These are phyloP conservation scores for Cryptococcus amylolentus DNA, from an alignment of 1,284 basidiomycete genomes.

Conservation along the genomic window DNA sequence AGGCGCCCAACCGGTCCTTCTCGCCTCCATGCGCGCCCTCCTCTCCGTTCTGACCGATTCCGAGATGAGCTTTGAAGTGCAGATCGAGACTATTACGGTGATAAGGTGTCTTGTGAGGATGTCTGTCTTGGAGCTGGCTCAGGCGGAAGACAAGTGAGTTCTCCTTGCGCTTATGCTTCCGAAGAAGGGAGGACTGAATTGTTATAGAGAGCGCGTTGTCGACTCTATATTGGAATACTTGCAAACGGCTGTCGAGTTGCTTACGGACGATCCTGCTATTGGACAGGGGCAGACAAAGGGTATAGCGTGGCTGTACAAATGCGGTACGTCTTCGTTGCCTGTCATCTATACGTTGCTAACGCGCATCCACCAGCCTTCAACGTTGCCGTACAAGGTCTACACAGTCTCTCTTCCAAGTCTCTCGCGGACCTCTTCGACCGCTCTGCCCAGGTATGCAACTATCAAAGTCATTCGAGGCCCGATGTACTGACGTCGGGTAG, in stretches of 20 bases:
- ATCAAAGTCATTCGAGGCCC: background rate
- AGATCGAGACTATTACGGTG: conserved; percentile 2
- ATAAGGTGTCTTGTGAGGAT: background rate
- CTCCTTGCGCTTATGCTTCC: background rate
- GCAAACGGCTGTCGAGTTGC: background rate
- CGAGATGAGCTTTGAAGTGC: background rate
- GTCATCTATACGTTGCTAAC: background rate
- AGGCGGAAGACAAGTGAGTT: conserved; percentile 1
- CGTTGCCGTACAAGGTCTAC: background rate
- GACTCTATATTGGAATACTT: background rate
- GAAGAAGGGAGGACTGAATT: background rate
- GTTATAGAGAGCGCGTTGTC: background rate
- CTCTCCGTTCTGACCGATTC: background rate
- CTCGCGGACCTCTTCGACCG: background rate
- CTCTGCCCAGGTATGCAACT: background rate
- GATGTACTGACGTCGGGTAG: background rate
- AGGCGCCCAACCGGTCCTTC: background rate
- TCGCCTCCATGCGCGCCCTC: background rate
- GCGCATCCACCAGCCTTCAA: background rate
- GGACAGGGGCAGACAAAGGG: conserved; percentile 3
- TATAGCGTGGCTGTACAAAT: conserved; percentile 2
- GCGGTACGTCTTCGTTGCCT: background rate
- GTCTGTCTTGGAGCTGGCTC: background rate
- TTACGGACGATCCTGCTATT: background rate
- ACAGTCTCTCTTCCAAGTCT: background rate